These are phyloP conservation scores for Mycena citricolor DNA, from an alignment of 1,284 basidiomycete genomes.

Conservation along the genomic window DNA sequence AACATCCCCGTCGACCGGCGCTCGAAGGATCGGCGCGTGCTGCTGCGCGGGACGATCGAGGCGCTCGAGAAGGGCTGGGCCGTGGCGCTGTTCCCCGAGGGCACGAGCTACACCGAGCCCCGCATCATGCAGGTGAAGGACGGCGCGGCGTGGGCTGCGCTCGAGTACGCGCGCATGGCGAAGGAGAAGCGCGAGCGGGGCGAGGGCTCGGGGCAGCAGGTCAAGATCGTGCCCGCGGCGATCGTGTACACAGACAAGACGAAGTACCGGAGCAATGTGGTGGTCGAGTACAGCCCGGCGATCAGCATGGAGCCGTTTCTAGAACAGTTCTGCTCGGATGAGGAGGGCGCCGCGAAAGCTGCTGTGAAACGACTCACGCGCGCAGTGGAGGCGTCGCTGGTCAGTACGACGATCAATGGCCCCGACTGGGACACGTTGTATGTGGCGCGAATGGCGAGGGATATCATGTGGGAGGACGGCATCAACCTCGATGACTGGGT, in stretches of 20 bases:
- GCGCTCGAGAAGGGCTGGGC: conserved; percentile 76
- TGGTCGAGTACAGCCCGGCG: conserved; percentile 55
- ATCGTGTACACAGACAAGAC: conserved; percentile 95
- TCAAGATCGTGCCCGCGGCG: conserved; percentile 75
- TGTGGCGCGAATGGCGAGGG: conserved; percentile 61
- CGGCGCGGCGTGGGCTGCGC: conserved; percentile 92
- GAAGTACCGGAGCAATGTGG: conserved; percentile 83
- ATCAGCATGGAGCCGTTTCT: conserved; percentile 77
- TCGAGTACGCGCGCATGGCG: conserved; percentile 88
- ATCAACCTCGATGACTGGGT: conserved; percentile 82
- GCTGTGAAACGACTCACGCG: conserved; percentile 89
- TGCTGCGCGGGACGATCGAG: conserved; percentile 91
- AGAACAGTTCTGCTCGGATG: conserved; percentile 71
- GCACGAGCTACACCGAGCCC: conserved; percentile 88
- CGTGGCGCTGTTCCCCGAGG: conserved; percentile 94
- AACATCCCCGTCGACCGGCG: conserved; percentile 96
- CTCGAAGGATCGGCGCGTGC: conserved; percentile 82
- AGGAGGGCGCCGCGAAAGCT: conserved; percentile 67
- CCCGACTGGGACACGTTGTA: conserved; percentile 70
- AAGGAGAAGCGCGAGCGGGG: conserved; percentile 46
- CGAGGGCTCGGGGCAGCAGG: conserved; percentile 36
- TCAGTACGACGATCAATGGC: conserved; percentile 84
- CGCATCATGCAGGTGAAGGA: conserved; percentile 93
- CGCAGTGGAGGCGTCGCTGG: conserved; percentile 68
- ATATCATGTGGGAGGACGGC: conserved; percentile 84